phyloP scores from a whole-genome alignment of 306 rosid genomes.

The Rosa multiflora region DNA sequence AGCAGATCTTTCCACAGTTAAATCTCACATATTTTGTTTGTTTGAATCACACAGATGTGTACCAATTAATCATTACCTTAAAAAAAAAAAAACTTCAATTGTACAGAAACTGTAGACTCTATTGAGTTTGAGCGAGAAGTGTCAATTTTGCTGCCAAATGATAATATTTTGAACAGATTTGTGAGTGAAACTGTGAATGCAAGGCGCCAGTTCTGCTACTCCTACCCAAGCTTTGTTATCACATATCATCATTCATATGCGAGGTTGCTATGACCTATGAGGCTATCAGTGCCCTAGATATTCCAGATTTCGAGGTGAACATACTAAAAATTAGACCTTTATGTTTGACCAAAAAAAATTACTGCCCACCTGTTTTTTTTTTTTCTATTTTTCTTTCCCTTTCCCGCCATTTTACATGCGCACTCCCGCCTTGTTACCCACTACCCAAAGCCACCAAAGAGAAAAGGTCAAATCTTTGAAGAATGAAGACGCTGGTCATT shows the following conservation, averaged over 20 bases:
- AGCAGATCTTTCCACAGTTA: slow-evolving; percentile 53
- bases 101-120: not conserved
- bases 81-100: not conserved
- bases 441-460: too few relatives aligned
- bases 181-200: not conserved
- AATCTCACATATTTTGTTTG: slow-evolving; percentile 19
- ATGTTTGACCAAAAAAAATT: too few relatives aligned
- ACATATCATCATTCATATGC: not conserved
- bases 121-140: not conserved
- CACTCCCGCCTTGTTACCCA: too few relatives aligned
- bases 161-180: not conserved
- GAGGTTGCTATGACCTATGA: too few relatives aligned
- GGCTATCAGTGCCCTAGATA: too few relatives aligned
- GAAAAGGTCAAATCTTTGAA: too few relatives aligned
- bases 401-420: too few relatives aligned
- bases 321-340: too few relatives aligned
- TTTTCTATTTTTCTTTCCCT: too few relatives aligned
- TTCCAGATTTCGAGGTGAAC: too few relatives aligned
- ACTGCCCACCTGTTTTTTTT: too few relatives aligned
- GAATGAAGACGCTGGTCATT: too few relatives aligned
- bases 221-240: not conserved
- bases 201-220: not conserved
- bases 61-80: not conserved
- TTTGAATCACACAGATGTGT: not conserved
- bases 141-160: slow-evolving; percentile 4